Percentiles rank a stretch among this genome's conserved stretches.
Conservation (phyloP, 1,284 basidiomycete species). For the Trichosporon coremiiforme region DNA sequence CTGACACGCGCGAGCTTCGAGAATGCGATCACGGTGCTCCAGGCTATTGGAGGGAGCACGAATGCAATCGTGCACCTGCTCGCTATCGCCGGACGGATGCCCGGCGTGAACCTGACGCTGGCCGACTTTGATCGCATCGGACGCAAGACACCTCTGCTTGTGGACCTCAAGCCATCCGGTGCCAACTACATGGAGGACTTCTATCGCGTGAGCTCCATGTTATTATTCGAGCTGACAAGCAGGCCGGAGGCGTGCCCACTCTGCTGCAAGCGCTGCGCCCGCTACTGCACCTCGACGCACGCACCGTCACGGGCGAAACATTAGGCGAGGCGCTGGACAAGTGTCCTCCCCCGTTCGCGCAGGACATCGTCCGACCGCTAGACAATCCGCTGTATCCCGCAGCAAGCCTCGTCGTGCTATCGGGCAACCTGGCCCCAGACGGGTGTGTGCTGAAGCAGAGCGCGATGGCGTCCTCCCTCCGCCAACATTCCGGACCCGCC, state of each 20-base stretch:
- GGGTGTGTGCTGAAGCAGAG: slow-evolving; percentile 51
- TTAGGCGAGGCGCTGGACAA: slow-evolving; percentile 48
- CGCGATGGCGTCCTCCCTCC: slow-evolving; percentile 41
- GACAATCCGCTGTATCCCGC: slow-evolving; percentile 41
- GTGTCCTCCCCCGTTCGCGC: slow-evolving; percentile 36
- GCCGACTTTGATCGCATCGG: slow-evolving; percentile 57
- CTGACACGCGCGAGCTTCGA: slow-evolving; percentile 56
- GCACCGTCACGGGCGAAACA: slow-evolving; percentile 53
- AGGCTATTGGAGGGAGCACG: slow-evolving; percentile 58
- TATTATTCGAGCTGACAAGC: neutral
- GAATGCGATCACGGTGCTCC: slow-evolving; percentile 58
- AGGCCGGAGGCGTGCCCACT: slow-evolving; percentile 57
- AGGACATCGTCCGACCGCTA: slow-evolving; percentile 47
- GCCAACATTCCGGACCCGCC: slow-evolving; percentile 41
- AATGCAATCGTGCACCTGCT: slow-evolving; percentile 58
- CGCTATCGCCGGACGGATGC: slow-evolving; percentile 56
- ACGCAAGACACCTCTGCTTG: slow-evolving; percentile 54
- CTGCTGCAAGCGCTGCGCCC: slow-evolving; percentile 39
- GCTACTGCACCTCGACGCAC: slow-evolving; percentile 45
- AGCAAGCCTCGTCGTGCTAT: slow-evolving; percentile 45
- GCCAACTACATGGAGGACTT: slow-evolving; percentile 59
- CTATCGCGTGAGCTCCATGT: slow-evolving; percentile 39
- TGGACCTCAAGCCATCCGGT: slow-evolving; percentile 58
- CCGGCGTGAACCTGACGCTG: slow-evolving; percentile 54
- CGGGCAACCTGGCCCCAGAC: slow-evolving; percentile 51